Evolutionary conservation across 1,284 basidiomycete genomes (phyloP), one percentile per base, ranked within the genome.

Genomic region (Hemileia vastatrix): DNA sequence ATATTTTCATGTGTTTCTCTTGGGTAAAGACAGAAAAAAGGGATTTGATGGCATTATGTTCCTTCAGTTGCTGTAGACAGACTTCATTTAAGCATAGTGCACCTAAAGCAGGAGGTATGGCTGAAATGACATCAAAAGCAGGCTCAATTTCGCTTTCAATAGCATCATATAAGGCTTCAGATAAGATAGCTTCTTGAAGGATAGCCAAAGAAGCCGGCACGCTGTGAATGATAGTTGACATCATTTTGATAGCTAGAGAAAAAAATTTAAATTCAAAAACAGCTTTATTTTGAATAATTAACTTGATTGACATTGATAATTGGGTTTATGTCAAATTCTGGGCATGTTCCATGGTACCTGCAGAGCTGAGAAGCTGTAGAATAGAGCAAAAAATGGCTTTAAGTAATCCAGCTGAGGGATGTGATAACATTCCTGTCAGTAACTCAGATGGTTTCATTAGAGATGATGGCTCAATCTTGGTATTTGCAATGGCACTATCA

Each of bases 201-300:
- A 93, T 87, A 1, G 84, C 79, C 60, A 99, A 80, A 15, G 90
- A 94, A 0, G 94, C 97, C 8, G 95, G 95, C 77, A 98, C 95
- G 71, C 97, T 98, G 80, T 99, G 94, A 11, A 98, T 86, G 76
- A 98, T 98, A 0, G 92, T 92, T 5, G 94, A 86, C 86, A 95
- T 92, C 73, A 96, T 88, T 77, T 93, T 93, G 80, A 95, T 90
- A 1, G 90, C 90, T 89, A 70, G 80, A 1, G 90, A 86, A 54
- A 94, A 83, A 57, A 95, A 83, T 68, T 85, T 87, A 0, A 89
- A 82, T 2, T 95, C 95, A 77, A 96, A 96, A 23, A 88, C 80
- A 32, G 80, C 80, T 24, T 88, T 82, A 70, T 90, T 81, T 70
- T 87, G 83, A 70, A 97, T 86, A 54, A 98, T 87, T 74, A 83